Conservation (phyloP, 306 rosid genomes). For the Lathyrus aphaca region DNA sequence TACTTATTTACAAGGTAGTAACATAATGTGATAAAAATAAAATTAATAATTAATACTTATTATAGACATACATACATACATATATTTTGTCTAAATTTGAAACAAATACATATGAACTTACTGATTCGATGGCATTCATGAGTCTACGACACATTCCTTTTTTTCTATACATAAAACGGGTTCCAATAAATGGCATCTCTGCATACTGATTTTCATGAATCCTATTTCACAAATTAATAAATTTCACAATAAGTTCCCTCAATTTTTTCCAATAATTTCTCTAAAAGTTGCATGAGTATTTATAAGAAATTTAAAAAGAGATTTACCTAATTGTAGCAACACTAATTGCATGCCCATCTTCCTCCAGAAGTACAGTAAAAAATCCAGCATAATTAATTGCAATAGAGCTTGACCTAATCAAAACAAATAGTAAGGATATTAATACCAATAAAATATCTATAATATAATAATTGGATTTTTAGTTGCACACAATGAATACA, state of each 20-base stretch:
- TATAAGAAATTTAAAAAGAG: constrained; percentile 56
- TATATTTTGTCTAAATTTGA: too few species aligned
- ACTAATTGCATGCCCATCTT: constrained; percentile 62
- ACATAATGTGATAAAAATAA: constrained; percentile 52
- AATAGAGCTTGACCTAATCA: constrained; percentile 71
- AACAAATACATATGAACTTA: constrained; percentile 54
- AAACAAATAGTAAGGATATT: constrained; percentile 25
- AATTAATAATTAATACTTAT: too few species aligned
- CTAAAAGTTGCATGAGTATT: neutral
- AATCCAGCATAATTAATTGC: constrained; percentile 73
- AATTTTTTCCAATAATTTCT: neutral
- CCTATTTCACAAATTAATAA: constrained; percentile 55
- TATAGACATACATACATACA: too few species aligned
- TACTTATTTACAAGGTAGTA: neutral
- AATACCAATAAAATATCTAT: neutral
- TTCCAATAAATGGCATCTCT: constrained; percentile 96
- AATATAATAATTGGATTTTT: neutral
- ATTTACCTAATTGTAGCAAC: constrained; percentile 79
- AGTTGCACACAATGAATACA: too few species aligned
- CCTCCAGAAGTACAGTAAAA: constrained; percentile 75
- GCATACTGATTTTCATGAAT: constrained; percentile 76
- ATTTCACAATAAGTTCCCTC: too few species aligned
- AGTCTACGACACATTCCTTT: constrained; percentile 93
- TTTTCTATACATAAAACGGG: constrained; percentile 67
- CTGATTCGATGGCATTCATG: constrained; percentile 67